A percentile compares a stretch with the other conserved stretches of the same genome.
phyloP scores from a whole-genome alignment of 2,329 filamentous ascomycete species.

The Xylariaceae sp. region DNA sequence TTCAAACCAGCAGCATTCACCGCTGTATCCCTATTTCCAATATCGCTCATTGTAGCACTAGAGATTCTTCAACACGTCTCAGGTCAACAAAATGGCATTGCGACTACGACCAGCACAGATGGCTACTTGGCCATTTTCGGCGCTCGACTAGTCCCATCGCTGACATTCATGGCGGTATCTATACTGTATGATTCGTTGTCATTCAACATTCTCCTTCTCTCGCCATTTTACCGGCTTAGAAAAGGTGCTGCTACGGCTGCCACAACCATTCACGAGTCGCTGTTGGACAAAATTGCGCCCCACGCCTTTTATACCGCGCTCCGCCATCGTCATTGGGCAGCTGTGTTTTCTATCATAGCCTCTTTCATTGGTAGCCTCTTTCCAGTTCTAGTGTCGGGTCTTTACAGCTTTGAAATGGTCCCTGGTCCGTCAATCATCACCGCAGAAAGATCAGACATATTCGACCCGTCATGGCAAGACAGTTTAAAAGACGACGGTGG shows the following conservation, averaged over 20 bases:
- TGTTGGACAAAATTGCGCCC: slow-evolving; percentile 2
- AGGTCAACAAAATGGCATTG: not conserved
- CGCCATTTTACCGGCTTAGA: not conserved
- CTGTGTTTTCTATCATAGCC: slow-evolving; percentile 1
- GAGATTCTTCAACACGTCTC: slow-evolving; percentile 7
- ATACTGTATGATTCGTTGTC: slow-evolving; percentile 3
- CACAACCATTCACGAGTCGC: not conserved
- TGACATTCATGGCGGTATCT: slow-evolving; percentile 3
- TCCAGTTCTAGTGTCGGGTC: slow-evolving; percentile 6
- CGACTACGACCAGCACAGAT: not conserved
- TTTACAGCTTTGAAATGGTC: slow-evolving; percentile 6
- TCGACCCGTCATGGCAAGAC: slow-evolving; percentile 1
- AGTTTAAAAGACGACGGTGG: slow-evolving; percentile 10
- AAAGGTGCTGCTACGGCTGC: not conserved
- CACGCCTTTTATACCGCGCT: slow-evolving; percentile 1
- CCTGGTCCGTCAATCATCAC: not conserved
- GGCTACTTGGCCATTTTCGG: slow-evolving; percentile 3
- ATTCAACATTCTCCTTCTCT: slow-evolving; percentile 2
- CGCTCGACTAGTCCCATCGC: not conserved
- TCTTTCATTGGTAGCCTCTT: not conserved
- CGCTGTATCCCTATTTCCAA: not conserved
- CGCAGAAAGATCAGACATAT: not conserved
- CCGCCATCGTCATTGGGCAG: slow-evolving; percentile 4
- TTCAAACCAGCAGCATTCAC: not conserved
- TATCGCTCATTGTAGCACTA: not conserved